Base-by-base conservation (phyloP, 228 moss, liverwort and hornwort species). In the Sphagnum fallax region DNA sequence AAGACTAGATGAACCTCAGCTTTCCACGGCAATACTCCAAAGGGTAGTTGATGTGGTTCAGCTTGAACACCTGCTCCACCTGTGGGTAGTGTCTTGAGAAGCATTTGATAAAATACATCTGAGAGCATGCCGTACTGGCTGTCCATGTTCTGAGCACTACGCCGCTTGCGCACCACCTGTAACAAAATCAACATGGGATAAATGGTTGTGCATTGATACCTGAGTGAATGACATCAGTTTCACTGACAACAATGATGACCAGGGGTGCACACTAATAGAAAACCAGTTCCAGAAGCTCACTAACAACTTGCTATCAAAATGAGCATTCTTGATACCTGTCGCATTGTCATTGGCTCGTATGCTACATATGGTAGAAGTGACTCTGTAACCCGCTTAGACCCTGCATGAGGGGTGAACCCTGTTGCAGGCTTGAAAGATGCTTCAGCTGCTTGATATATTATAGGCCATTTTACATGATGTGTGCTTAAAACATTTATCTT, bases 131-230 rank as follows among this genome's bases (percentile, higher is more conserved):
- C 93, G 57, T 76, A 85, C 48, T 71, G 52, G 18, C 81, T 78
- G 64, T 90, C 89, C 89, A 93, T 90, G 75, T 88, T 84, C 81
- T 89, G 79, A 69, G 90, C 93, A 72, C 90, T 93, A 52, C 93
- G 83, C 50, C 93, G 87, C 77, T 80, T 89, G 62, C 87, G 82
- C 65, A 90, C 82, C 63, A 93, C 90, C 87, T 87, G 74, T 64
- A 67, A 49, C 53, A 16, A 8, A 32, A 32, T 32, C 32, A 32
- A 32, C 32, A 32, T 32, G 32, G 2, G 32, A 32, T 32, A 32
- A 32, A 32, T 32, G 32, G 2, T 32, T 32, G 32, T 32, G 32
- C 32, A 32, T 32, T 32, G 32, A 32, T 2, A 2, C 32, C 32
- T 32, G 32, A 3, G 32, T 32, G 32, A 32, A 32, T 32, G 32